A percentile compares a stretch with the other conserved stretches of the same genome.
phyloP scores from a whole-genome alignment of 2,329 filamentous ascomycete species.

The Pseudocercospora vitis region DNA sequence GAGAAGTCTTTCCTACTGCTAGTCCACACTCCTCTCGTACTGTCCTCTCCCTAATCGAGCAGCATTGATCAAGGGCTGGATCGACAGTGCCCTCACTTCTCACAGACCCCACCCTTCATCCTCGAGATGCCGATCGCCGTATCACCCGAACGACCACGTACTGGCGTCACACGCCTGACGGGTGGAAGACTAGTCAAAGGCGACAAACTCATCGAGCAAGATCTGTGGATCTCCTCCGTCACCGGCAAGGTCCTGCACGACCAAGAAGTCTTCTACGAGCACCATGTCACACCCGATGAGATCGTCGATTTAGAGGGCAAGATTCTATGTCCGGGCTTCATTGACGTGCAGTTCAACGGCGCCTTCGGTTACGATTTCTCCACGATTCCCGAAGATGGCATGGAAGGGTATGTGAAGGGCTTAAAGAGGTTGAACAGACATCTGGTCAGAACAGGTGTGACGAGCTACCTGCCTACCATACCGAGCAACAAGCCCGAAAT shows the following conservation, averaged over 20 bases:
- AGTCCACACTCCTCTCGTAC: too few species aligned
- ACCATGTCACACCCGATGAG: constrained; percentile 67
- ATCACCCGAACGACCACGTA: constrained; percentile 41
- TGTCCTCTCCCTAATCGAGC: not conserved
- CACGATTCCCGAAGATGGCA: constrained; percentile 57
- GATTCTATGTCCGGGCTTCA: constrained; percentile 81
- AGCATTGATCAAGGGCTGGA: not conserved
- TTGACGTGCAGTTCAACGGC: constrained; percentile 90
- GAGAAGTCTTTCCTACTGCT: not conserved
- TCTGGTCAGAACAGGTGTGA: constrained; percentile 77
- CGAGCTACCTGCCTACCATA: constrained; percentile 81
- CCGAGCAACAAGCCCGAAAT: constrained; percentile 78
- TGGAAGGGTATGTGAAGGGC: constrained; percentile 69
- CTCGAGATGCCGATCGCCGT: constrained; percentile 44
- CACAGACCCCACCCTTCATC: not conserved
- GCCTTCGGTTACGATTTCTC: constrained; percentile 94
- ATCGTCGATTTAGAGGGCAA: constrained; percentile 78
- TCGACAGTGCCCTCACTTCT: not conserved
- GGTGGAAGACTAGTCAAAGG: constrained; percentile 78
- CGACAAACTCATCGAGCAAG: constrained; percentile 67
- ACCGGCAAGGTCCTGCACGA: constrained; percentile 79
- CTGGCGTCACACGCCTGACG: constrained; percentile 58
- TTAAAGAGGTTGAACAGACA: constrained; percentile 68
- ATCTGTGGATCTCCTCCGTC: constrained; percentile 83
- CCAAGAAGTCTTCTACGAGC: constrained; percentile 65